Evolutionary conservation across 176 grass and related monocot species (phyloP).

Genomic region (Triticum monococcum): DNA sequence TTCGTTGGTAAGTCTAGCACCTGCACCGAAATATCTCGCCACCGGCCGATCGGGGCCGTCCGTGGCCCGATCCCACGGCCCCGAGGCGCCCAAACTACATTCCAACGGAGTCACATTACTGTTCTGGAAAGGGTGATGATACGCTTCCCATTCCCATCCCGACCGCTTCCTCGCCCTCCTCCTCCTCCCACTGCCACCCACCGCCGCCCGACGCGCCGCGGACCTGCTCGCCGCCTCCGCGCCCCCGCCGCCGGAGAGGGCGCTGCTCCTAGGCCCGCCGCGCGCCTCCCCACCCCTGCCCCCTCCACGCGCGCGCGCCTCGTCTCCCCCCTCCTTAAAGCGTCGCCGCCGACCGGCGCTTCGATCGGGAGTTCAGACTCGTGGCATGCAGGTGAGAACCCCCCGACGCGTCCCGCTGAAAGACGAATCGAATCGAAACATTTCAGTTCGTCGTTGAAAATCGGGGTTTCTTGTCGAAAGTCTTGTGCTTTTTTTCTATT

Average conservation of each 20-base stretch:
- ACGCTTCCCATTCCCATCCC: conserved; percentile 9
- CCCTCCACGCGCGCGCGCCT: neutral
- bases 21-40: conserved; percentile 2
- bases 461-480: neutral
- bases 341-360: neutral
- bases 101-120: neutral
- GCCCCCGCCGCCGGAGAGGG: neutral
- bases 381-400: conserved; percentile 4
- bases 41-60: neutral
- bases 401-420: neutral
- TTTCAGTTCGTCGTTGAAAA: neutral
- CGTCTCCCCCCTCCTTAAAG: neutral
- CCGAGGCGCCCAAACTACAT: neutral
- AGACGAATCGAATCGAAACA: neutral
- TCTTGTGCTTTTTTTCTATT: neutral
- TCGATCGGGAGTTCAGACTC: neutral
- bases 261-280: neutral
- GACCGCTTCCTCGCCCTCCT: neutral
- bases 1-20: neutral
- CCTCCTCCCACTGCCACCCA: neutral
- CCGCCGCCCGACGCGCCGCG: conserved; percentile 12
- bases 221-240: neutral
- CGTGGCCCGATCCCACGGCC: neutral
- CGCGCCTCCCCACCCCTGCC: neutral
- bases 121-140: neutral